A percentile compares a stretch with the other conserved stretches of the same genome.
Evolutionary conservation across 2,329 filamentous ascomycete species (phyloP).

Genomic region (Aspergillus uvarum): DNA sequence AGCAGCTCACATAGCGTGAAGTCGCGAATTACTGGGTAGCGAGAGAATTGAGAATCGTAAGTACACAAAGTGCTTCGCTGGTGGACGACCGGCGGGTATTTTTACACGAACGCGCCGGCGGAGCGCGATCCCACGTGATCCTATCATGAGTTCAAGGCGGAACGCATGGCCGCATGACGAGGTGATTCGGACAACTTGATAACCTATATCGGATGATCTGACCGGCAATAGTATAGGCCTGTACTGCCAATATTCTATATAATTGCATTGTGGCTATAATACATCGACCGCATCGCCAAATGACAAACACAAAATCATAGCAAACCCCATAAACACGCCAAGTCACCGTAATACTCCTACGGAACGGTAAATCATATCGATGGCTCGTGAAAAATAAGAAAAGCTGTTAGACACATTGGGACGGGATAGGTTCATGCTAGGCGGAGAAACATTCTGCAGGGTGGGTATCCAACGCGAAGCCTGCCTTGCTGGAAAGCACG

Average conservation of each 20-base stretch:
- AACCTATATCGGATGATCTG: no score
- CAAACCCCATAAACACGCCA: conserved; percentile 13
- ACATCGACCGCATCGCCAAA: conserved; percentile 20
- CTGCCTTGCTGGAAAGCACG: background rate
- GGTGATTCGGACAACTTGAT: background rate
- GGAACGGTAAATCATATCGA: conserved; percentile 23
- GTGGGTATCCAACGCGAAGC: conserved; percentile 1
- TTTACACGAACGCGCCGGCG: conserved; percentile 7
- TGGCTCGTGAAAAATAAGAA: conserved; percentile 16
- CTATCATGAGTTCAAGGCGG: background rate
- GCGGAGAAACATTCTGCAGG: conserved; percentile 1
- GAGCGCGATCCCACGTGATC: conserved; percentile 5
- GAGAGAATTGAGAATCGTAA: background rate
- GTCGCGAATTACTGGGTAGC: background rate
- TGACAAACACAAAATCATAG: conserved; percentile 2
- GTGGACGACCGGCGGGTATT: conserved; percentile 1
- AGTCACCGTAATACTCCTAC: conserved; percentile 24
- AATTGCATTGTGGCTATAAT: conserved; percentile 20
- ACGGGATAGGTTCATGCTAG: background rate
- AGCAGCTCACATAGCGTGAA: conserved; percentile 14
- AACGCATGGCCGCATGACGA: background rate
- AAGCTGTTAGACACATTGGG: background rate
- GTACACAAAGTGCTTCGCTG: background rate
- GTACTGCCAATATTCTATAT: conserved; percentile 19
- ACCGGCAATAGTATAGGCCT: background rate